A percentile compares a stretch with the other conserved stretches of the same genome.
phyloP scores from a whole-genome alignment of 306 rosid genomes.

The Glycine tomentella region DNA sequence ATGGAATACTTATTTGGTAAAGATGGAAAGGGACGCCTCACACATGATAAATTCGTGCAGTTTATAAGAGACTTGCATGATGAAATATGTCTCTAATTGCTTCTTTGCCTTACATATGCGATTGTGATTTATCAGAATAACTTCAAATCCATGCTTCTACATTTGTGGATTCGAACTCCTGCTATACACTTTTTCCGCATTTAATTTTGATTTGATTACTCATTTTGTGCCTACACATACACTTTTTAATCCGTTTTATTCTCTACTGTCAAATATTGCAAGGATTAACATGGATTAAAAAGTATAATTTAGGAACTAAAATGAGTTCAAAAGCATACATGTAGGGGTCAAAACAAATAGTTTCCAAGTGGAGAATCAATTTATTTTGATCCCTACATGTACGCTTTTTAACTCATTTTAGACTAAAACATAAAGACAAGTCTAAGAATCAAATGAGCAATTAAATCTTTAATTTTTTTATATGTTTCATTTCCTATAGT shows the following conservation, averaged over 20 bases:
- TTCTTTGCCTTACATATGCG: background rate
- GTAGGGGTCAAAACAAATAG: background rate
- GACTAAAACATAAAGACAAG: too few species aligned
- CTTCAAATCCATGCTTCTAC: background rate
- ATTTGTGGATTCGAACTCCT: background rate
- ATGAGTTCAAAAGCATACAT: background rate
- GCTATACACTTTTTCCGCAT: background rate
- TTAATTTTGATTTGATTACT: background rate
- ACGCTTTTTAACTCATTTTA: too few species aligned
- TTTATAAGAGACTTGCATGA: constrained; percentile 66
- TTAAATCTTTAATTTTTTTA: background rate
- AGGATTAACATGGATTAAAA: too few species aligned
- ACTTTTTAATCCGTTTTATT: too few species aligned
- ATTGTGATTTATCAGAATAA: background rate
- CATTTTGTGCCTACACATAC: too few species aligned
- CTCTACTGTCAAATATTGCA: too few species aligned
- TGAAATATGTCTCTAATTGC: constrained; percentile 57
- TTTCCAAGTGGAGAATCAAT: too few species aligned
- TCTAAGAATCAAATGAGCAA: background rate
- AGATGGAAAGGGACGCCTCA: constrained; percentile 68
- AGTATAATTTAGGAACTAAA: background rate
- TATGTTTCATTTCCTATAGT: background rate
- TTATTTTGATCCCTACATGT: too few species aligned
- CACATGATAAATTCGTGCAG: constrained; percentile 61
- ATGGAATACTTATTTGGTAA: constrained; percentile 77